Evolutionary conservation across 1,139 yeast genomes (phyloP).

Genomic region (Meyerozyma carpophila): DNA sequence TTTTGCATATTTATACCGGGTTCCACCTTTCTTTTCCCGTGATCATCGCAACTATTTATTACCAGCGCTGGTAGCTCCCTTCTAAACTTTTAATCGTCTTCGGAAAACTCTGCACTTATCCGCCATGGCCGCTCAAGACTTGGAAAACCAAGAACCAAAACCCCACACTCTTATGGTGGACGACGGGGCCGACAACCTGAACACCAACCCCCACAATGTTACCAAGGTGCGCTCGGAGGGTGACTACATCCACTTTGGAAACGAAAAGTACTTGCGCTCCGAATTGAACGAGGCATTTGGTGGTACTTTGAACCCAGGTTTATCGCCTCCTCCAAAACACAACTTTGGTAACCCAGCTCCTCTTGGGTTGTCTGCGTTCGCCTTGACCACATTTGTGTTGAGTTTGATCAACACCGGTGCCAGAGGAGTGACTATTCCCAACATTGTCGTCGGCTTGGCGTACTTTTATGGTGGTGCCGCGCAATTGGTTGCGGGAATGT

Average conservation of each 20-base stretch:
- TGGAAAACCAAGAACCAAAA: conserved; percentile 9
- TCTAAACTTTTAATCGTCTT: too few relatives aligned
- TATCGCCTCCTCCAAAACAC: conserved; percentile 58
- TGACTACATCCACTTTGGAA: conserved; percentile 68
- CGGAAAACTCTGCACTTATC: neutral
- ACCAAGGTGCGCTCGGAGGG: conserved; percentile 30
- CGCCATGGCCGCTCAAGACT: conserved; percentile 4
- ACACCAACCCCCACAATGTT: conserved; percentile 6
- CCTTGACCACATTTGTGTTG: conserved; percentile 77
- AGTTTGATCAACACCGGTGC: conserved; percentile 45
- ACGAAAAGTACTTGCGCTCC: conserved; percentile 57
- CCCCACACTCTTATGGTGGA: conserved; percentile 7
- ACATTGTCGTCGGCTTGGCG: conserved; percentile 53
- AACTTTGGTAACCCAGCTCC: conserved; percentile 88
- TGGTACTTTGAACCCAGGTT: conserved; percentile 66
- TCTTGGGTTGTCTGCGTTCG: conserved; percentile 77
- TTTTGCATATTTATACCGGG: neutral
- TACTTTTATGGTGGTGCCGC: conserved; percentile 83
- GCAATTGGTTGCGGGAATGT: conserved; percentile 70
- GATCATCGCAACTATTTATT: neutral
- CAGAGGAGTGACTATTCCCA: conserved; percentile 13
- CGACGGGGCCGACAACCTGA: neutral
- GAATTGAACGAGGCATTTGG: conserved; percentile 70
- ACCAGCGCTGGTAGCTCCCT: neutral
- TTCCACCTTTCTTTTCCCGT: neutral